A percentile compares a stretch with the other conserved stretches of the same genome.
Evolutionary conservation across 2,329 filamentous ascomycete species (phyloP).

Genomic region (Rhytidhysteron rufulum): DNA sequence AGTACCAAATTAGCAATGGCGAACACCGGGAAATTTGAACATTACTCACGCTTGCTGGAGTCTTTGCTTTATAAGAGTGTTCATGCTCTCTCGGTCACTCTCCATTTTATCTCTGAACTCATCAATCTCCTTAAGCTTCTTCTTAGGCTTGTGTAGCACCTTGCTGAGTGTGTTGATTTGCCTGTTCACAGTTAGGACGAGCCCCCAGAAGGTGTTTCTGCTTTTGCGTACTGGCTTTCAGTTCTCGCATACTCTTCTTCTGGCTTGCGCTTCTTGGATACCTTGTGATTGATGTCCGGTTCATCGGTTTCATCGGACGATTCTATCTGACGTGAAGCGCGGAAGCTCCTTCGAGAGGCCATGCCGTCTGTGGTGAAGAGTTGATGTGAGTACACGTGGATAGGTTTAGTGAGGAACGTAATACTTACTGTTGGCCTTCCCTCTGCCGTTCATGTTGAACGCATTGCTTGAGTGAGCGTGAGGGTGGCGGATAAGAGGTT

Average conservation of each 20-base stretch:
- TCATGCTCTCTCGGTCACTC: constrained; percentile 14
- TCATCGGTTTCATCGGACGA: neutral
- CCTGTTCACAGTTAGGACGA: constrained; percentile 12
- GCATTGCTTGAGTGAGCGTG: too few species aligned
- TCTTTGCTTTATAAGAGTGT: constrained; percentile 15
- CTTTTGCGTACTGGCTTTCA: constrained; percentile 22
- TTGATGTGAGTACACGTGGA: neutral
- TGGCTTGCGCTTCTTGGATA: constrained; percentile 16
- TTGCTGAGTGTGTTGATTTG: constrained; percentile 16
- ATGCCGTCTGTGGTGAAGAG: neutral
- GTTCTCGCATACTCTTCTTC: constrained; percentile 13
- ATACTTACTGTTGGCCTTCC: neutral
- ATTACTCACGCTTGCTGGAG: constrained; percentile 17
- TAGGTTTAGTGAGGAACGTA: neutral
- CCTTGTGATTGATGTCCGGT: neutral
- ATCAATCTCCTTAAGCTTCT: constrained; percentile 18
- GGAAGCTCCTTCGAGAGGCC: neutral
- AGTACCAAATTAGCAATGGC: neutral
- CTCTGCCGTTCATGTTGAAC: neutral
- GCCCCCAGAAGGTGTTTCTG: neutral
- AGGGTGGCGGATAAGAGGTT: too few species aligned
- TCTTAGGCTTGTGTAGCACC: constrained; percentile 16
- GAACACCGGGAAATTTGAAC: neutral
- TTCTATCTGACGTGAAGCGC: neutral
- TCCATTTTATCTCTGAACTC: constrained; percentile 17